phyloP scores from a whole-genome alignment of 495 filamentous ascomycete genomes.

The Penicillium simplicissimum region DNA sequence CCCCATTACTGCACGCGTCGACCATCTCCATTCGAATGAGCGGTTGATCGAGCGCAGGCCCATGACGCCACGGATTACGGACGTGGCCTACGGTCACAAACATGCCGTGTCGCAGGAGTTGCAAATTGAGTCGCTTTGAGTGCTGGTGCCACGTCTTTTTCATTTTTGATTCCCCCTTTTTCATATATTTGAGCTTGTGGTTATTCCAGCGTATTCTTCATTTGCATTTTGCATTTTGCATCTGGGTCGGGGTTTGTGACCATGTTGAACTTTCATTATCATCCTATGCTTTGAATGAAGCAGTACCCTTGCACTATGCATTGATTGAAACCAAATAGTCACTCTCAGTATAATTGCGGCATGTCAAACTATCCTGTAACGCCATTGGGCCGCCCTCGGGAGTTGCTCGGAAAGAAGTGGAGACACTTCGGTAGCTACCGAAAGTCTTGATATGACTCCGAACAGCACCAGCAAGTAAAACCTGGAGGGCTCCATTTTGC shows the following conservation, averaged over 20 bases:
- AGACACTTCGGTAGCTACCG: not conserved
- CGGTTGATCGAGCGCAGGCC: conserved; percentile 28
- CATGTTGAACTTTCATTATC: not conserved
- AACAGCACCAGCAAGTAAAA: not conserved
- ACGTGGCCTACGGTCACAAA: conserved; percentile 33
- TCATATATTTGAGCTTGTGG: not conserved
- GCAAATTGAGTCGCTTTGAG: conserved; percentile 39
- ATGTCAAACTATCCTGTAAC: no score
- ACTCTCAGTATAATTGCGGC: not conserved
- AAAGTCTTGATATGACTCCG: not conserved
- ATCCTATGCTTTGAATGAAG: not conserved
- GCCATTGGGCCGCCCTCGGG: not conserved
- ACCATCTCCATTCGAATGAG: conserved; percentile 31
- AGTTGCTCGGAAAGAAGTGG: not conserved
- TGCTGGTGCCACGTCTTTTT: not conserved
- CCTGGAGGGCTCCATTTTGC: not conserved
- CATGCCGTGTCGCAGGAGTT: conserved; percentile 40
- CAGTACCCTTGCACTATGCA: not conserved
- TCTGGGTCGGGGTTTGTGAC: not conserved
- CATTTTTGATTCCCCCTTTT: not conserved
- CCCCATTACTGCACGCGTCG: conserved; percentile 32
- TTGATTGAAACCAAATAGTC: not conserved
- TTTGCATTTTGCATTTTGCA: conserved; percentile 2
- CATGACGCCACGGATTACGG: conserved; percentile 32
- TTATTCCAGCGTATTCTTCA: not conserved